Conservation (phyloP, 768 basidiomycete species). For the Panaeolus papilionaceus region DNA sequence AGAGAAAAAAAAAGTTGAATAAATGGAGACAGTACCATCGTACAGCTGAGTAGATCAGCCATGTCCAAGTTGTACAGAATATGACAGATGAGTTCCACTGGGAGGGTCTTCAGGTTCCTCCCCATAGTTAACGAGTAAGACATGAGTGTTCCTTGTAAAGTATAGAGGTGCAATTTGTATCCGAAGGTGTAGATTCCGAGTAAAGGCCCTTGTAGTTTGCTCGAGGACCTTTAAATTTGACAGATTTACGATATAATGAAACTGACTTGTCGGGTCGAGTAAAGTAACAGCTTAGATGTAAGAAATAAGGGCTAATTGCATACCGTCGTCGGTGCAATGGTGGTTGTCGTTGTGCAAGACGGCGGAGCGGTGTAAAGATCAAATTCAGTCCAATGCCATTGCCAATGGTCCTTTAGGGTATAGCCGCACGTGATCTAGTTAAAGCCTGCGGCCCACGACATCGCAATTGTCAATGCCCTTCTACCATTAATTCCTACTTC, state of each 20-base stretch:
- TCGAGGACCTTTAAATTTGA: constrained; percentile 11
- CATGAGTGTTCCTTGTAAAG: constrained; percentile 19
- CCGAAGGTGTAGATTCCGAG: constrained; percentile 1
- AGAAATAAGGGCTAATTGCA: background rate
- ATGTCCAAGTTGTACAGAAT: constrained; percentile 41
- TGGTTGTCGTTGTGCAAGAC: constrained; percentile 19
- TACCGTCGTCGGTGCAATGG: constrained; percentile 6
- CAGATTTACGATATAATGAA: background rate
- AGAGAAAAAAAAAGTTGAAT: background rate
- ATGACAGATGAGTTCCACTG: constrained; percentile 46
- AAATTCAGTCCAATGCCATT: background rate
- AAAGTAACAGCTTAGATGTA: background rate
- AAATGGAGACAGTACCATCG: constrained; percentile 29
- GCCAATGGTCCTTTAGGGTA: constrained; percentile 11
- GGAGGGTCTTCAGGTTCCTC: constrained; percentile 35
- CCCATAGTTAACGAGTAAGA: constrained; percentile 23
- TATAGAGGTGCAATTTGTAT: constrained; percentile 15
- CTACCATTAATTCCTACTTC: background rate
- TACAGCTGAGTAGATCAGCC: constrained; percentile 42
- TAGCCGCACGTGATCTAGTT: background rate
- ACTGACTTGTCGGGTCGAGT: constrained; percentile 11
- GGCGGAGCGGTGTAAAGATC: constrained; percentile 12
- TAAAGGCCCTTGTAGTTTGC: background rate
- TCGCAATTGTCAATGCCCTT: background rate
- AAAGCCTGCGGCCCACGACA: background rate